Percentiles rank a stretch among this genome's conserved stretches.
These are phyloP conservation scores for Dispira simplex DNA, from an alignment of 192 early-diverging fungal genomes.

Conservation along the genomic window DNA sequence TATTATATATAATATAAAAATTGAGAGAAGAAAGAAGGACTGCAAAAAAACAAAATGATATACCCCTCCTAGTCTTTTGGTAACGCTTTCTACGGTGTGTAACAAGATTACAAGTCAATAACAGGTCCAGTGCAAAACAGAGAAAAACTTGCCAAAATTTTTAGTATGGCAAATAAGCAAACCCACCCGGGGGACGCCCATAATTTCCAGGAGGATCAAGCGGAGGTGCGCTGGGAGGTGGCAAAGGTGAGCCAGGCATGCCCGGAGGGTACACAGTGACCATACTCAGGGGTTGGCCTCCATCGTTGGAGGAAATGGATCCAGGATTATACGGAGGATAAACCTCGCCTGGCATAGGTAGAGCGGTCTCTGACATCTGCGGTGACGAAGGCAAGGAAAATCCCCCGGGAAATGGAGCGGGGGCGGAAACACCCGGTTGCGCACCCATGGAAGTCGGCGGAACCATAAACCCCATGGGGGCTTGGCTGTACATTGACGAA, in stretches of 20 bases:
- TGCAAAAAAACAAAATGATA: too few species aligned
- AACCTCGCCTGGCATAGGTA: neutral
- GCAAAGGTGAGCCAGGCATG: neutral
- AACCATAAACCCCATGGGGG: neutral
- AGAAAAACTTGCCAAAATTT: neutral
- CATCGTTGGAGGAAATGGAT: neutral
- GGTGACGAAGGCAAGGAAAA: neutral
- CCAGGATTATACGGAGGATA: neutral
- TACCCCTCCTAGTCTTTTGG: too few species aligned
- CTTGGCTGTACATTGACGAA: too few species aligned
- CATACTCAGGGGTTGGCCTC: neutral
- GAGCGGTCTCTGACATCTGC: neutral
- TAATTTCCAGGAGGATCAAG: neutral
- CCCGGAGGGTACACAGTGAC: constrained; percentile 5
- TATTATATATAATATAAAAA: too few species aligned
- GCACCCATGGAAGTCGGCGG: neutral
- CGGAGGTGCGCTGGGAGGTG: neutral
- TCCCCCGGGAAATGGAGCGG: neutral
- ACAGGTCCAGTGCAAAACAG: neutral
- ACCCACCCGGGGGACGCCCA: neutral
- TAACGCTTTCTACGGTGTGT: too few species aligned
- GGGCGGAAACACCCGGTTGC: neutral
- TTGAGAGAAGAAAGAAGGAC: too few species aligned
- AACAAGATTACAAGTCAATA: neutral
- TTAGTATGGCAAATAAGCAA: constrained; percentile 1